Evolutionary conservation across 163 green algal species (phyloP).

Genomic region (Volvox carteri): DNA sequence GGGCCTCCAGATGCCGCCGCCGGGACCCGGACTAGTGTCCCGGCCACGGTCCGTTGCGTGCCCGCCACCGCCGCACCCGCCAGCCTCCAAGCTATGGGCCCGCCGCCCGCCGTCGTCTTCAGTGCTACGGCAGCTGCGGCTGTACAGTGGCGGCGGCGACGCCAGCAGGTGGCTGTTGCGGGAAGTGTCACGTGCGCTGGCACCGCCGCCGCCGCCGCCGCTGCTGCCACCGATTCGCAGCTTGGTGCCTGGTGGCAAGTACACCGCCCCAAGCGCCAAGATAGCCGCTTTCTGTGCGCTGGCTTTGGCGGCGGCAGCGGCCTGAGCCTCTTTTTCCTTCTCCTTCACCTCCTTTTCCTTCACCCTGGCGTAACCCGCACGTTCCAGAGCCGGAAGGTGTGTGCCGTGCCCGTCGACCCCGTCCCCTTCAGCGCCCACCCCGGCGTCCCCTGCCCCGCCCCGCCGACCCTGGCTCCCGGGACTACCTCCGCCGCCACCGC

Average conservation of each 20-base stretch:
- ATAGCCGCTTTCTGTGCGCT: background rate
- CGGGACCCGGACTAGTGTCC: background rate
- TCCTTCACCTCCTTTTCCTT: too few relatives aligned
- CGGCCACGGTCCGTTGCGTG: background rate
- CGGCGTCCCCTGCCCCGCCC: background rate
- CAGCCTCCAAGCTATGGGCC: background rate
- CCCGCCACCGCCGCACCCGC: background rate
- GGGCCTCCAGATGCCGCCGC: slow-evolving; percentile 1
- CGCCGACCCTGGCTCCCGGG: too few relatives aligned
- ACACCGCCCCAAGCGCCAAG: background rate
- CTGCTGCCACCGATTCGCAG: background rate
- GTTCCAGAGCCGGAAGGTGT: slow-evolving; percentile 39
- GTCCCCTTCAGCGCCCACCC: background rate
- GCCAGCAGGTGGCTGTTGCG: background rate
- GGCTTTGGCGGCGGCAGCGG: background rate
- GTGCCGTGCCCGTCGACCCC: slow-evolving; percentile 46
- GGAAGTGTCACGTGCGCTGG: too few relatives aligned
- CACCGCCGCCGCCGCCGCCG: too few relatives aligned
- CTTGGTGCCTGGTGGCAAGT: background rate
- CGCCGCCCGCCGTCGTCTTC: background rate
- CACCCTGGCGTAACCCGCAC: background rate
- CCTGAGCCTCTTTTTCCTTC: background rate
- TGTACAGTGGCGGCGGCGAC: slow-evolving; percentile 1
- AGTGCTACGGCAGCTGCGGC: background rate
- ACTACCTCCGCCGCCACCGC: background rate